Conservation (phyloP, 2,329 filamentous ascomycete species). For the Xylariales sp. region DNA sequence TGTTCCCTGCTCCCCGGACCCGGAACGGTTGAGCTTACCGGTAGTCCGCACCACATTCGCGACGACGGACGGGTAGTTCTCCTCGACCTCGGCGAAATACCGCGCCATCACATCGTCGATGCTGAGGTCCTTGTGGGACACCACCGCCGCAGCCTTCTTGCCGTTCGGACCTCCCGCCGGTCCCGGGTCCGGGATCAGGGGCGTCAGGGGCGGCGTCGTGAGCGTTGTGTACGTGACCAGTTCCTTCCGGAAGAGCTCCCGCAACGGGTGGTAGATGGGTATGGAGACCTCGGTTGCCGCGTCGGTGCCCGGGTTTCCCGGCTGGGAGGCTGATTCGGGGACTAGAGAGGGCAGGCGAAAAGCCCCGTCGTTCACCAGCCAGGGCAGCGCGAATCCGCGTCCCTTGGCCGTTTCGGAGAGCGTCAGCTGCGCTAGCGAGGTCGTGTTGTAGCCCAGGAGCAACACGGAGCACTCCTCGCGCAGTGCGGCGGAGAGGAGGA, state of each 20-base stretch:
- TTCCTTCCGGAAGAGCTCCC: constrained; percentile 82
- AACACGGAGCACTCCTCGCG: constrained; percentile 61
- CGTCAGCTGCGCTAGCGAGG: constrained; percentile 78
- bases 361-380: constrained; percentile 72
- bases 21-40: constrained; percentile 64
- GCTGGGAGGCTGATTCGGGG: neutral
- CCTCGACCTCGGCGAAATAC: constrained; percentile 84
- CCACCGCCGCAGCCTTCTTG: constrained; percentile 32
- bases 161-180: constrained; percentile 19
- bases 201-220: constrained; percentile 45
- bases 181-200: constrained; percentile 38
- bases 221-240: constrained; percentile 61
- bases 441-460: constrained; percentile 82
- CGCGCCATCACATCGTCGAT: constrained; percentile 88
- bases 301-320: neutral
- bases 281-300: constrained; percentile 15
- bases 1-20: constrained; percentile 25
- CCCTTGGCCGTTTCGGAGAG: constrained; percentile 89
- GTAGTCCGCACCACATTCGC: constrained; percentile 92
- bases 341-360: constrained; percentile 22
- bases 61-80: constrained; percentile 84
- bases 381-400: constrained; percentile 76
- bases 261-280: constrained; percentile 69
- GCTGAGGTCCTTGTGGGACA: constrained; percentile 71
- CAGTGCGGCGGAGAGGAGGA: constrained; percentile 64